Percentiles rank a stretch among this genome's conserved stretches.
Conservation (phyloP, 768 basidiomycete genomes). For the Tylopilus felleus region DNA sequence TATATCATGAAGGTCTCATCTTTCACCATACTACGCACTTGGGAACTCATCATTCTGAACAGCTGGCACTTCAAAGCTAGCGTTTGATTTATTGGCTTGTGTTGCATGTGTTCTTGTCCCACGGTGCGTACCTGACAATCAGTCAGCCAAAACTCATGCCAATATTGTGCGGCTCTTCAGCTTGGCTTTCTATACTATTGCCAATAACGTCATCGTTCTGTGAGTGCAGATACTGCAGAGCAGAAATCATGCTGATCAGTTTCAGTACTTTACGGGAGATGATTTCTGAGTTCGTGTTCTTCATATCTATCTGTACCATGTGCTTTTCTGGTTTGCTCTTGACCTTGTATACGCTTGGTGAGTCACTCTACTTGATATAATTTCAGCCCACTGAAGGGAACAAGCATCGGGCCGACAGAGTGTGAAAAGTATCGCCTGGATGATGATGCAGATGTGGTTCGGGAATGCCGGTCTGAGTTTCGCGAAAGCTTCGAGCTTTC, state of each 20-base stretch:
- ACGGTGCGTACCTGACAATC: slow-evolving; percentile 40
- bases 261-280: slow-evolving; percentile 74
- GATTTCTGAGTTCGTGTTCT: slow-evolving; percentile 76
- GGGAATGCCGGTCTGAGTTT: slow-evolving; percentile 69
- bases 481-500: slow-evolving; percentile 54
- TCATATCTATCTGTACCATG: slow-evolving; percentile 70
- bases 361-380: neutral
- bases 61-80: slow-evolving; percentile 51
- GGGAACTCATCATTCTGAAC: slow-evolving; percentile 6
- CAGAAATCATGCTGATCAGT: slow-evolving; percentile 5
- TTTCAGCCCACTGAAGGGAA: slow-evolving; percentile 24
- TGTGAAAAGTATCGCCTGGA: slow-evolving; percentile 63
- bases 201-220: slow-evolving; percentile 78
- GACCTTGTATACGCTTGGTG: slow-evolving; percentile 52
- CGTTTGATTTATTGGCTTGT: slow-evolving; percentile 82
- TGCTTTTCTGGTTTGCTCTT: slow-evolving; percentile 79
- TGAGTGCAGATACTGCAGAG: slow-evolving; percentile 33
- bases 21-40: neutral
- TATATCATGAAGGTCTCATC: slow-evolving; percentile 46
- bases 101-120: slow-evolving; percentile 86
- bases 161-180: slow-evolving; percentile 30
- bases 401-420: slow-evolving; percentile 31
- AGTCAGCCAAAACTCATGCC: neutral
- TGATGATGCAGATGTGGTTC: slow-evolving; percentile 87
- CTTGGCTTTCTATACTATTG: slow-evolving; percentile 76